Conservation (phyloP, 2,329 filamentous ascomycete genomes). For the Aspergillus fructus region DNA sequence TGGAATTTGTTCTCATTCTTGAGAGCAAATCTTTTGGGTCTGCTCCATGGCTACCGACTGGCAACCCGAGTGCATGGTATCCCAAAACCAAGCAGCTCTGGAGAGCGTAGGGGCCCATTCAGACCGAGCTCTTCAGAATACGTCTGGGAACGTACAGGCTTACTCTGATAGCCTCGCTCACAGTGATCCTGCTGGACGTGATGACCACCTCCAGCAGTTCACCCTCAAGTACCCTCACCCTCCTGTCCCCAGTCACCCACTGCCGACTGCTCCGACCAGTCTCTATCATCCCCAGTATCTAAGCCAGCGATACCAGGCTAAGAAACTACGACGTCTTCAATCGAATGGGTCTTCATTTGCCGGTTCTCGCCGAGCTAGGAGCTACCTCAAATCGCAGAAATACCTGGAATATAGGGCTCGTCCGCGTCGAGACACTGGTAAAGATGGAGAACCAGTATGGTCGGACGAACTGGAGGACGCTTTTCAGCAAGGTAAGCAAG, state of each 20-base stretch:
- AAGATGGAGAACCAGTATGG: conserved; percentile 47
- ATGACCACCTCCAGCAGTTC: conserved; percentile 37
- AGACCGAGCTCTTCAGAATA: conserved; percentile 41
- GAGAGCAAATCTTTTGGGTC: conserved; percentile 33
- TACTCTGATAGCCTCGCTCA: conserved; percentile 36
- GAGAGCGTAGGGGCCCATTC: conserved; percentile 36
- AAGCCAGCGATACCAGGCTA: conserved; percentile 33
- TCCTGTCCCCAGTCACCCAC: conserved; percentile 26
- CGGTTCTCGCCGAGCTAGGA: conserved; percentile 29
- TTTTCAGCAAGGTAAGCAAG: conserved; percentile 46
- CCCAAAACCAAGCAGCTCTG: conserved; percentile 37
- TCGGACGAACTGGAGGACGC: conserved; percentile 48
- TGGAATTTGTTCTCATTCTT: conserved; percentile 45
- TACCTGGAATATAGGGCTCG: conserved; percentile 46
- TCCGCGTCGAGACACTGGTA: conserved; percentile 43
- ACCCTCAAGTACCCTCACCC: conserved; percentile 38
- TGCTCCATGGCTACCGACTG: conserved; percentile 42
- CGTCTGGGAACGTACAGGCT: conserved; percentile 45
- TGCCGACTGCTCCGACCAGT: conserved; percentile 21
- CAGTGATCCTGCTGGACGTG: conserved; percentile 28
- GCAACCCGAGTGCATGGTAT: conserved; percentile 40
- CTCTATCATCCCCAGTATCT: conserved; percentile 30
- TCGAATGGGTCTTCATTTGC: conserved; percentile 30
- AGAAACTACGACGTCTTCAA: conserved; percentile 37
- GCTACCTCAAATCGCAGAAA: conserved; percentile 43